These are phyloP conservation scores for Primulina huaijiensis DNA, from an alignment of 257 asterid genomes.

Conservation along the genomic window DNA sequence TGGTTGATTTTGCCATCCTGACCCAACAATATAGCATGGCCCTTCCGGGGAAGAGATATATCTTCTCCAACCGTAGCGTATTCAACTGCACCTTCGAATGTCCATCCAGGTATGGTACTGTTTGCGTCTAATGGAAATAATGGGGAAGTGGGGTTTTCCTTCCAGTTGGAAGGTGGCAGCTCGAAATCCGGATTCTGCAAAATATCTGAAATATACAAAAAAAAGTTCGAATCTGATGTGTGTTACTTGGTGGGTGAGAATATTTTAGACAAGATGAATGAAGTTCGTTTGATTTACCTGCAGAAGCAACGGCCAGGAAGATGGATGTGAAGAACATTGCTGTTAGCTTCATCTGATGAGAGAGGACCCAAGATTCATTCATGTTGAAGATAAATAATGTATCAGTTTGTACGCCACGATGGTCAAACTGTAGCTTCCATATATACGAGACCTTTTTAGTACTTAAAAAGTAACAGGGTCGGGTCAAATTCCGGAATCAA, in stretches of 20 bases:
- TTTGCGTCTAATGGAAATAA: conserved; percentile 34
- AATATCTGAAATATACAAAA: conserved; percentile 28
- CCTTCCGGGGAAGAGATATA: conserved; percentile 29
- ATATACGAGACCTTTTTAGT: background rate
- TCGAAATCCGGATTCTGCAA: conserved; percentile 59
- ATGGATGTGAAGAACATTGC: conserved; percentile 22
- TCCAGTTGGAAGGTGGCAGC: conserved; percentile 50
- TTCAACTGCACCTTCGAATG: conserved; percentile 42
- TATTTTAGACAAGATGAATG: background rate
- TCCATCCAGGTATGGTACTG: conserved; percentile 58
- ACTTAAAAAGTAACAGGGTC: background rate
- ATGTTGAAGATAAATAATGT: background rate
- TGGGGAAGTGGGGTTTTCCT: conserved; percentile 28
- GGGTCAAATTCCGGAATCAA: background rate
- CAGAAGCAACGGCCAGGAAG: conserved; percentile 26
- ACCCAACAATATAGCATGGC: conserved; percentile 47
- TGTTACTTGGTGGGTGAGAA: conserved; percentile 1
- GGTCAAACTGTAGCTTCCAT: background rate
- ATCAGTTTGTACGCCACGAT: background rate
- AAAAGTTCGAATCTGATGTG: background rate
- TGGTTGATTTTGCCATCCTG: conserved; percentile 55
- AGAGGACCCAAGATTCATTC: background rate
- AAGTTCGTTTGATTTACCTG: conserved; percentile 28
- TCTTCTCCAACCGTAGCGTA: conserved; percentile 34
- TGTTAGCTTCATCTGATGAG: conserved; percentile 27